phyloP scores from a whole-genome alignment of 805 yeast species.

The Metschnikowia sp. region DNA sequence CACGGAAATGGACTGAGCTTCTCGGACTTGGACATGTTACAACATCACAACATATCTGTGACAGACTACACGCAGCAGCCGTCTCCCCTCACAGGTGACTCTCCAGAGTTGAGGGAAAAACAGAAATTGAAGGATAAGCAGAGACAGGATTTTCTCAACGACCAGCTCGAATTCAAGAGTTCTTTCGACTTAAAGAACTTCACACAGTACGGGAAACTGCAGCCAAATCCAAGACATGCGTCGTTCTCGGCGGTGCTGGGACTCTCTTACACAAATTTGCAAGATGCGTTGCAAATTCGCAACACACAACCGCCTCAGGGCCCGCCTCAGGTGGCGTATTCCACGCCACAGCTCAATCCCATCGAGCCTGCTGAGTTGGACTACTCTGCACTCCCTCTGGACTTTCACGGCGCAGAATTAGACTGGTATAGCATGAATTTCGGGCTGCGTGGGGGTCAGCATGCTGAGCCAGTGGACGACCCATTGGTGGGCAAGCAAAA shows the following conservation, averaged over 20 bases:
- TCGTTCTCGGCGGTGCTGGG: constrained; percentile 68
- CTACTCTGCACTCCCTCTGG: constrained; percentile 26
- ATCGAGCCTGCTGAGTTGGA: constrained; percentile 47
- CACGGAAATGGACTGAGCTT: constrained; percentile 1
- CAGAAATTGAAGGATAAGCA: constrained; percentile 3
- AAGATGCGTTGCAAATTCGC: constrained; percentile 39
- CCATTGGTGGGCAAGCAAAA: background rate
- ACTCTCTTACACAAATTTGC: constrained; percentile 52
- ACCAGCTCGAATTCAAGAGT: constrained; percentile 9
- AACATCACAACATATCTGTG: constrained; percentile 6
- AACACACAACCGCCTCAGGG: constrained; percentile 40
- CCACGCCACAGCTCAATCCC: constrained; percentile 73
- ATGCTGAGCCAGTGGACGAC: background rate
- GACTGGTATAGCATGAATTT: constrained; percentile 19
- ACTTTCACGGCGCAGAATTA: constrained; percentile 32
- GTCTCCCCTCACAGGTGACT: constrained; percentile 22
- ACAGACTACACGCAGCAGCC: constrained; percentile 21
- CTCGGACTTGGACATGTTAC: constrained; percentile 12
- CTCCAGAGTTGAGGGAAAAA: constrained; percentile 16
- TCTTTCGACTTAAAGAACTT: constrained; percentile 11
- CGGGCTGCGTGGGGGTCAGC: background rate
- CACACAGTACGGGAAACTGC: background rate
- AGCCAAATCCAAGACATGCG: constrained; percentile 39
- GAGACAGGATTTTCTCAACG: constrained; percentile 5
- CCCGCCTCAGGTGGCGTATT: constrained; percentile 68